Base-by-base conservation (phyloP, 2,329 filamentous ascomycete genomes). In the Tolypocladium inflatum region DNA sequence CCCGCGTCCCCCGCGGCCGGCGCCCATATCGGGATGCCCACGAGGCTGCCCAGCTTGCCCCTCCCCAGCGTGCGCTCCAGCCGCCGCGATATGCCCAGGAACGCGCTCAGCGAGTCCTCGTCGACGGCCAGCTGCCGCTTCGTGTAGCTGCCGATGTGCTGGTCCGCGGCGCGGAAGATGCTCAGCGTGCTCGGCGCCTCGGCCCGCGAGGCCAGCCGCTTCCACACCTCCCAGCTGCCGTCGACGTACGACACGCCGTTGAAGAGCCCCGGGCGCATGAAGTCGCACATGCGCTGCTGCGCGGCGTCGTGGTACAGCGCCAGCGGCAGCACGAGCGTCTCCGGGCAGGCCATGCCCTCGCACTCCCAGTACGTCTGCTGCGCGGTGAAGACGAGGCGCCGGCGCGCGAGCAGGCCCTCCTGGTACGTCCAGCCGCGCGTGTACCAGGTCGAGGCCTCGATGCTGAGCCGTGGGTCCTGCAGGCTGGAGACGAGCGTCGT, bases 351-450 rank as follows among this genome's bases (percentile, higher is more conserved):
- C 71, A 73, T 73, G 53, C 70, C 70, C 48, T 67, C 71, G 43
- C 73, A 75, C 43, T 75, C 70, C 66, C 71, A 75, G 56, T 73
- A 74, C 65, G 73, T 70, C 57, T 75, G 70, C 39, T 70, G 64
- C n/a, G 71, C 66, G 6, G 73, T 74, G 39, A 75, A 75, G 43
- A 74, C 65, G 9, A 75, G 68, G 3, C 73, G 66, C 15, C 73
- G 68, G 11, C 70, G 63, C 13, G 73, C 69, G 4, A 74, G 63
- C 0, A 74, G 61, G 2, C 68, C 71, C 60, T 75, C 73, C 56
- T 75, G 73, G 33, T 72, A 75, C 0, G 73, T 75, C 73, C 73
- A 75, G 9, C 69, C 73, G 23, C 73, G 64, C 0, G 68, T 66
- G 15, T 66, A 70, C 73, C 73, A 75, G 2, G 61, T 63, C 0